Base-by-base conservation (phyloP, 2,329 filamentous ascomycete species). In the Stagonosporopsis chrysanthemi region DNA sequence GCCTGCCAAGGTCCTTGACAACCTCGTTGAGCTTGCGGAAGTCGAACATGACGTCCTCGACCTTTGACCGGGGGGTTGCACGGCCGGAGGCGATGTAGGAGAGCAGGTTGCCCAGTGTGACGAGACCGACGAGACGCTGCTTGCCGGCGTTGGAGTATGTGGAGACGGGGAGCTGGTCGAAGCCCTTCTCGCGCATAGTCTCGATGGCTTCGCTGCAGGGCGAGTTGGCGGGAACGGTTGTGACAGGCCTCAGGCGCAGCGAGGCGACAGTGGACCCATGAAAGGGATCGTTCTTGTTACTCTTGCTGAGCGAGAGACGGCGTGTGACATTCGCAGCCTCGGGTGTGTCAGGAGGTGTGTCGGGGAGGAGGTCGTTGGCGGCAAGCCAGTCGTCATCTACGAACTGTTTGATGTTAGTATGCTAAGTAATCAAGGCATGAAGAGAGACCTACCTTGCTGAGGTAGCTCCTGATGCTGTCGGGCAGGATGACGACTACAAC, bases 331-430 rank as follows among this genome's bases (percentile, higher is more conserved):
- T 62, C 52, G 61, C 59, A 41, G 57, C 60, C 39, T 62, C 62
- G 9, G 75, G 62, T 31, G 67, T 62, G 3, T 61, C 41, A 46
- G 74, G 82, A 60, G 80, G 84, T 49, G 81, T 86, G 63, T 79
- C 83, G 36, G 91, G 86, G 24, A 98, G 85, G 23, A 99, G 90
- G 75, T 94, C 90, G 79, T 99, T 99, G 62, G 95, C 95, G 12
- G 92, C 93, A 53, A 99, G 88, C 96, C 95, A 99, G 81, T 98
- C 95, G 74, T 99, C 96, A 75, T 99, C 95, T 65, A 92, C 92
- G 75, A 99, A 99, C 85, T 85, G 50, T 56, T 6, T 1, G 4
- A 12, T 22, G 60, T 73, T 54, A 72, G 67, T 45, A 53, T 52
- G 15, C 2, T 2, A 19, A 8, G 8, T 3, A 4, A 12, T 11